phyloP scores from a whole-genome alignment of 2,329 filamentous ascomycete species.

The Pseudogymnoascus sp. region DNA sequence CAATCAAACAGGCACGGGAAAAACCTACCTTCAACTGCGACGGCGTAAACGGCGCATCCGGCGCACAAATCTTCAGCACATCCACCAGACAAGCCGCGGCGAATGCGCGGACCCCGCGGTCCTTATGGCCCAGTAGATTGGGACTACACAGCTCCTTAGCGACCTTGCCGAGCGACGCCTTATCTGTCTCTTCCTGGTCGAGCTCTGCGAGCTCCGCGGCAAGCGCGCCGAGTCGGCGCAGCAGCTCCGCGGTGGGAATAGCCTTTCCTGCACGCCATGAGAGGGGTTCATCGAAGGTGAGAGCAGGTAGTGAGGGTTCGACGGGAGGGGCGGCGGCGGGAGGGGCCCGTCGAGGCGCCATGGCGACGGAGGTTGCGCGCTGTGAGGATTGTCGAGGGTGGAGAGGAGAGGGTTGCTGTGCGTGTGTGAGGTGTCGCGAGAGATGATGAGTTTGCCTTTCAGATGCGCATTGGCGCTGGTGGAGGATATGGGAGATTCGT shows the following conservation, averaged over 20 bases:
- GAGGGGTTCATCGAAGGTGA: constrained; percentile 77
- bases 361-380: constrained; percentile 11
- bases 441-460: neutral
- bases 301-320: constrained; percentile 32
- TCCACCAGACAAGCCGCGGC: constrained; percentile 85
- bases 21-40: constrained; percentile 74
- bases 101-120: constrained; percentile 85
- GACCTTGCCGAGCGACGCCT: constrained; percentile 73
- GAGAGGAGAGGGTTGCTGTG: neutral
- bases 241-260: constrained; percentile 73
- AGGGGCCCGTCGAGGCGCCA: constrained; percentile 28
- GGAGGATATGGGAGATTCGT: neutral
- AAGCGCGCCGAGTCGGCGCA: constrained; percentile 71
- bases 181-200: constrained; percentile 78
- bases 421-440: neutral
- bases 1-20: neutral
- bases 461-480: neutral
- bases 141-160: constrained; percentile 76
- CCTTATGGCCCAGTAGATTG: constrained; percentile 82
- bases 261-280: constrained; percentile 88
- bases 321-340: constrained; percentile 18
- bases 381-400: neutral
- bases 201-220: constrained; percentile 75
- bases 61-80: constrained; percentile 84
- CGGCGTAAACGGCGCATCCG: constrained; percentile 85